phyloP scores from a whole-genome alignment of 495 filamentous ascomycete species.

The Lasiosphaeria ovina region DNA sequence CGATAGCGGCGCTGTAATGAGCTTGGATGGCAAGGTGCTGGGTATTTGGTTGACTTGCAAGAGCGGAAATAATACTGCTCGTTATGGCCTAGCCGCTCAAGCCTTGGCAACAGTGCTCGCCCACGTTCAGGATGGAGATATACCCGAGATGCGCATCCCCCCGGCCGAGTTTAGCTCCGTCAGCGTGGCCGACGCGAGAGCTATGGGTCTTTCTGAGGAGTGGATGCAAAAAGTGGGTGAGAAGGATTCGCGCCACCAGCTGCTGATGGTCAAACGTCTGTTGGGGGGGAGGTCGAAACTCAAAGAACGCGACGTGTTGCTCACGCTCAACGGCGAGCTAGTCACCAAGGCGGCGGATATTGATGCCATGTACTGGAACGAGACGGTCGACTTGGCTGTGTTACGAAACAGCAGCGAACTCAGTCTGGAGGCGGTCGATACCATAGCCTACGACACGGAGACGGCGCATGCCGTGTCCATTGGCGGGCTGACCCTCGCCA shows the following conservation, averaged over 20 bases:
- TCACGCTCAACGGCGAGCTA: constrained; percentile 85
- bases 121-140: constrained; percentile 75
- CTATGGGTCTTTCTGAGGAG: constrained; percentile 95
- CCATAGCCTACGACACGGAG: constrained; percentile 85
- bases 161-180: constrained; percentile 92
- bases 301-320: constrained; percentile 87
- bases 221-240: constrained; percentile 88
- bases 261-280: constrained; percentile 87
- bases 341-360: constrained; percentile 91
- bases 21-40: constrained; percentile 87
- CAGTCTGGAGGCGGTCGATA: constrained; percentile 74
- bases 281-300: constrained; percentile 70
- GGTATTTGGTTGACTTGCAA: constrained; percentile 96
- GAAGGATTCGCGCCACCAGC: constrained; percentile 87
- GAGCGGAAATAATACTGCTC: constrained; percentile 79
- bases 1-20: constrained; percentile 85
- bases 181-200: constrained; percentile 92
- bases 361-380: constrained; percentile 93
- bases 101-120: constrained; percentile 79
- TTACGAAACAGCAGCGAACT: constrained; percentile 84
- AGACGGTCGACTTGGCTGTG: constrained; percentile 79
- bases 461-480: constrained; percentile 88
- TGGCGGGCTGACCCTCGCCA: constrained; percentile 90
- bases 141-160: constrained; percentile 82
- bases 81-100: constrained; percentile 87